Conservation (phyloP, 2,329 filamentous ascomycete species). For the Claviceps capensis region DNA sequence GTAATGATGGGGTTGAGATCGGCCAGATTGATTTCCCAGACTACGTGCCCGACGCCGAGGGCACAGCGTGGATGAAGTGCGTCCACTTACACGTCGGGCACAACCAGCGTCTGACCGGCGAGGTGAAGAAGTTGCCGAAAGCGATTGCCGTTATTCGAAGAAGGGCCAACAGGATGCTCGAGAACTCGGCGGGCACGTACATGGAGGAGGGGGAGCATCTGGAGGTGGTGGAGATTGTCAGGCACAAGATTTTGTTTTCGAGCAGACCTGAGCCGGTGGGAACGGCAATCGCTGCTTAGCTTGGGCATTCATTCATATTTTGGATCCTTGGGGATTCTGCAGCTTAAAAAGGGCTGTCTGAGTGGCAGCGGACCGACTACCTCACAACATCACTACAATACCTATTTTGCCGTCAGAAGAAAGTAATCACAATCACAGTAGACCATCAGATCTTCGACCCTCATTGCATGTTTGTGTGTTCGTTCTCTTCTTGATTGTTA, state of each 20-base stretch:
- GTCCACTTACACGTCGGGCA: slow-evolving; percentile 80
- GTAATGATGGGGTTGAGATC: slow-evolving; percentile 27
- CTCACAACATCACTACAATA: not conserved
- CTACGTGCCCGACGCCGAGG: slow-evolving; percentile 34
- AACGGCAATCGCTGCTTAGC: slow-evolving; percentile 6
- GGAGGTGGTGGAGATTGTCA: slow-evolving; percentile 78
- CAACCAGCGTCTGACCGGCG: slow-evolving; percentile 78
- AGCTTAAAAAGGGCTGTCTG: not conserved
- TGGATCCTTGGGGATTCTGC: not conserved
- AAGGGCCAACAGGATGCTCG: slow-evolving; percentile 29
- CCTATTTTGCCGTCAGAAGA: not conserved
- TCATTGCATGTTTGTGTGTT: not conserved
- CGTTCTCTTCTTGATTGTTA: not conserved
- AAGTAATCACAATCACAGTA: not conserved
- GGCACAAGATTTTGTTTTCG: slow-evolving; percentile 76
- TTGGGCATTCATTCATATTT: not conserved
- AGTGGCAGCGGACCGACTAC: not conserved
- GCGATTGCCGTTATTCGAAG: slow-evolving; percentile 67
- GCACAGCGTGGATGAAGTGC: slow-evolving; percentile 74
- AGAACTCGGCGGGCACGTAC: slow-evolving; percentile 26
- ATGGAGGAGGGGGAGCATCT: slow-evolving; percentile 35
- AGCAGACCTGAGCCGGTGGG: slow-evolving; percentile 75
- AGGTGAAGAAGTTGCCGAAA: slow-evolving; percentile 73
- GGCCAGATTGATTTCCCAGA: slow-evolving; percentile 69
- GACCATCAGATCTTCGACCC: not conserved